Conservation (phyloP, 2,329 filamentous ascomycete species). For the Ploettnerulaceae sp. region DNA sequence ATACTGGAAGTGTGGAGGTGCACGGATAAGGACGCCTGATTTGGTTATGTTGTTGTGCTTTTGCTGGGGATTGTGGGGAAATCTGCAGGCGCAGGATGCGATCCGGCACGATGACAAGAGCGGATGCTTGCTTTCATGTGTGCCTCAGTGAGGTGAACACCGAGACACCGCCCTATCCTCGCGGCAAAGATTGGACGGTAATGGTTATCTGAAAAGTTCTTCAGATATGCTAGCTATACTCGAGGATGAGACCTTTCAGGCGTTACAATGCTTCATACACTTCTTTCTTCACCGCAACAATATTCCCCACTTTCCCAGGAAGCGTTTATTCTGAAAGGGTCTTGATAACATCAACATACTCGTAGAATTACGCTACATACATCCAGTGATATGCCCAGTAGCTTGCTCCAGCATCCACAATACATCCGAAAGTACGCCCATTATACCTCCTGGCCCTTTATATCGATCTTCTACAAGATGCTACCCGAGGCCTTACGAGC, state of each 20-base stretch:
- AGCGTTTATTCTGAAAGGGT: background rate
- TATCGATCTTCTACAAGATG: no score
- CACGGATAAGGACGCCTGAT: slow-evolving; percentile 3
- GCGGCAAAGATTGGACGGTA: background rate
- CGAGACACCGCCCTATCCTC: no score
- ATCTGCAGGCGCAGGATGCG: background rate
- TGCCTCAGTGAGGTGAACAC: background rate
- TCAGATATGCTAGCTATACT: no score
- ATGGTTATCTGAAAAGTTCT: background rate
- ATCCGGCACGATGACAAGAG: background rate
- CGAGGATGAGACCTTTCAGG: no score
- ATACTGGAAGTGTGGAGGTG: slow-evolving; percentile 14
- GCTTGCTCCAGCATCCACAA: background rate
- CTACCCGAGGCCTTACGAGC: no score
- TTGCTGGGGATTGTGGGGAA: background rate
- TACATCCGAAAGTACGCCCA: background rate
- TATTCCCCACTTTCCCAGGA: background rate
- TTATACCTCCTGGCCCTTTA: background rate
- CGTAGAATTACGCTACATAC: no score
- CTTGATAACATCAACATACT: background rate
- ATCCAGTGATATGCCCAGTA: background rate
- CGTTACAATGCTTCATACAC: no score
- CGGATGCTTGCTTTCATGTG: background rate
- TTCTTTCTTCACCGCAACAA: no score
- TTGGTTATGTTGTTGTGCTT: background rate